These are phyloP conservation scores for Rhizophora apiculata DNA, from an alignment of 345 rosid species.

Conservation along the genomic window DNA sequence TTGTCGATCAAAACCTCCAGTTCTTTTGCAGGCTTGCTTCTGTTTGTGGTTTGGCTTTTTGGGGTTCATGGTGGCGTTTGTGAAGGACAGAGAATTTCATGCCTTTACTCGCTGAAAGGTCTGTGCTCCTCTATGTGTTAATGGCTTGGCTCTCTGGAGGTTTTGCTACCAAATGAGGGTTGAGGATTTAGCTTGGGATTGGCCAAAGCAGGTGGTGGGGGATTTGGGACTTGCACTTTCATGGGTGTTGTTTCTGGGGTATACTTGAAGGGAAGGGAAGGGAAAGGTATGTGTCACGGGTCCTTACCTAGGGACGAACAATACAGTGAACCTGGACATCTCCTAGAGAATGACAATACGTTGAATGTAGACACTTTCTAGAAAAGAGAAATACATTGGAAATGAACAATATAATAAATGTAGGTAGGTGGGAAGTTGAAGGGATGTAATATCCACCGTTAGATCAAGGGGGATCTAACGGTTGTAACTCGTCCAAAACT, in stretches of 20 bases:
- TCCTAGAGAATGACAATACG: too few relatives aligned
- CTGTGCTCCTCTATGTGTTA: constrained; percentile 33
- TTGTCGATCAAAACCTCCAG: constrained; percentile 37
- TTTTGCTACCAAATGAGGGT: constrained; percentile 34
- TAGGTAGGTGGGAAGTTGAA: too few relatives aligned
- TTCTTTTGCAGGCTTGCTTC: constrained; percentile 45
- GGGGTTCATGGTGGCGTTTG: constrained; percentile 44
- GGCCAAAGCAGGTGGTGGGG: constrained; percentile 43
- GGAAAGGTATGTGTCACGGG: too few relatives aligned
- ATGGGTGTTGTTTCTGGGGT: constrained; percentile 40
- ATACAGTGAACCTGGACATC: too few relatives aligned
- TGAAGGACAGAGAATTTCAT: constrained; percentile 32
- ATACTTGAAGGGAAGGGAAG: constrained; percentile 22
- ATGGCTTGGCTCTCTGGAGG: constrained; percentile 53
- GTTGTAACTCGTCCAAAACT: too few relatives aligned
- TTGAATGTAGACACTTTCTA: too few relatives aligned
- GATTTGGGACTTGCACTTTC: constrained; percentile 38
- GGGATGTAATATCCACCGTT: too few relatives aligned
- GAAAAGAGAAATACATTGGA: too few relatives aligned
- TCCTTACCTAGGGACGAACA: too few relatives aligned
- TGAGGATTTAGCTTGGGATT: constrained; percentile 44
- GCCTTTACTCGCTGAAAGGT: constrained; percentile 42
- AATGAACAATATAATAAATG: too few relatives aligned
- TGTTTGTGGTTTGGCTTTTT: constrained; percentile 31
- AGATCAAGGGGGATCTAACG: too few relatives aligned